A percentile compares a stretch with the other conserved stretches of the same genome.
Evolutionary conservation across 495 filamentous ascomycete genomes (phyloP).

Genomic region (Penicillium cinerascens): DNA sequence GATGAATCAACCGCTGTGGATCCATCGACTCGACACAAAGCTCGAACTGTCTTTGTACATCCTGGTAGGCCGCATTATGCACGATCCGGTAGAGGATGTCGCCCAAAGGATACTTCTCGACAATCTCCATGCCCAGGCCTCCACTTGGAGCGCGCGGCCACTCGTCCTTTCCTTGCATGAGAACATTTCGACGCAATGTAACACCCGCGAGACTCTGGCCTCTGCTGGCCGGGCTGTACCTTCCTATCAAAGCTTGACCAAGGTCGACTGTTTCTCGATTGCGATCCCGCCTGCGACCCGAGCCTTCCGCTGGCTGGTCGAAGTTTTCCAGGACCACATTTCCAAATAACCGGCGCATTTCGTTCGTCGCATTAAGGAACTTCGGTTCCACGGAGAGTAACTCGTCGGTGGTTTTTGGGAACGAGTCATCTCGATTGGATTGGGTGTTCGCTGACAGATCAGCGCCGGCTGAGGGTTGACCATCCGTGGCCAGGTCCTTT

Average conservation of each 20-base stretch:
- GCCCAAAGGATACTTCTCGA: slow-evolving; percentile 53
- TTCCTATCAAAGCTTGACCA: slow-evolving; percentile 64
- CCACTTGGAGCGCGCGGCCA: slow-evolving; percentile 82
- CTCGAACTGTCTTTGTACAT: slow-evolving; percentile 72
- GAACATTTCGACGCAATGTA: slow-evolving; percentile 69
- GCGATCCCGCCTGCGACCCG: slow-evolving; percentile 50
- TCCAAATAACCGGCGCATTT: slow-evolving; percentile 93
- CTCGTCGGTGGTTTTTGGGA: slow-evolving; percentile 41
- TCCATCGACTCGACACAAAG: slow-evolving; percentile 77
- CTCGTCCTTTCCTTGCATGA: slow-evolving; percentile 85
- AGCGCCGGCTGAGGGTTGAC: slow-evolving; percentile 13
- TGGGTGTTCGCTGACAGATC: slow-evolving; percentile 20
- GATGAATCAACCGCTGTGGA: slow-evolving; percentile 63
- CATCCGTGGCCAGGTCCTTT: slow-evolving; percentile 51
- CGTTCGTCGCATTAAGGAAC: slow-evolving; percentile 80
- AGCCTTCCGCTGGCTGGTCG: slow-evolving; percentile 50
- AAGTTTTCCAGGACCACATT: slow-evolving; percentile 68
- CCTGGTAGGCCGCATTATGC: slow-evolving; percentile 73
- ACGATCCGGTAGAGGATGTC: slow-evolving; percentile 61
- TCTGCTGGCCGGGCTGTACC: slow-evolving; percentile 52
- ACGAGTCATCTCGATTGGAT: slow-evolving; percentile 42
- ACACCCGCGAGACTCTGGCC: slow-evolving; percentile 65
- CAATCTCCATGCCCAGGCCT: slow-evolving; percentile 79
- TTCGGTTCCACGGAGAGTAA: slow-evolving; percentile 72
- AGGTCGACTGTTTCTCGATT: slow-evolving; percentile 59